Conservation (phyloP, 75 land plant species). For the Pinus tabuliformis region DNA sequence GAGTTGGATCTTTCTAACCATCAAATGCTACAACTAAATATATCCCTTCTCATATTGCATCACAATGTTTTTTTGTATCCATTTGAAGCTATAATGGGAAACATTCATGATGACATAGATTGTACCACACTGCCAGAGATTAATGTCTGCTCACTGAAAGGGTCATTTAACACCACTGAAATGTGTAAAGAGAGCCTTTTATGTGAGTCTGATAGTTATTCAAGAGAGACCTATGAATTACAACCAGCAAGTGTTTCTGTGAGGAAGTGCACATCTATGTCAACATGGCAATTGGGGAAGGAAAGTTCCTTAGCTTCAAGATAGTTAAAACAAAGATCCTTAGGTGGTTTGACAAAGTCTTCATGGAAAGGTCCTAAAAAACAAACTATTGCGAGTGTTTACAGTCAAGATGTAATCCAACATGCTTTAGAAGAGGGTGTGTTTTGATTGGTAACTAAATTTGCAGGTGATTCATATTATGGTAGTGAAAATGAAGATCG, state of each 20-base stretch:
- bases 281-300: neutral
- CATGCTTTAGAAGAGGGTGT: too few relatives aligned
- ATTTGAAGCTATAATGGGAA: neutral
- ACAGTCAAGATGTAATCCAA: too few relatives aligned
- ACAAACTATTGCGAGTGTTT: neutral
- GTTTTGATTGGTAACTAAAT: too few relatives aligned
- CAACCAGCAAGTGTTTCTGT: neutral
- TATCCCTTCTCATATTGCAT: neutral
- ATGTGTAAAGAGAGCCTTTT: neutral
- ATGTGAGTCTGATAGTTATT: neutral
- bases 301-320: neutral
- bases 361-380: neutral
- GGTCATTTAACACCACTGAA: neutral
- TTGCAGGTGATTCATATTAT: too few relatives aligned
- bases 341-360: neutral
- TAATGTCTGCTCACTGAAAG: neutral
- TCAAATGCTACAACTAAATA: neutral
- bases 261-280: neutral
- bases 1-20: too few relatives aligned
- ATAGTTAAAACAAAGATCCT: neutral
- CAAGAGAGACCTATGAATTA: neutral
- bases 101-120: neutral
- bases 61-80: neutral
- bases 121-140: neutral
- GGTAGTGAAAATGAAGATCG: slow-evolving; percentile 40